These are phyloP conservation scores for Pichia sp. DNA, from an alignment of 1,139 yeast genomes.

Conservation along the genomic window DNA sequence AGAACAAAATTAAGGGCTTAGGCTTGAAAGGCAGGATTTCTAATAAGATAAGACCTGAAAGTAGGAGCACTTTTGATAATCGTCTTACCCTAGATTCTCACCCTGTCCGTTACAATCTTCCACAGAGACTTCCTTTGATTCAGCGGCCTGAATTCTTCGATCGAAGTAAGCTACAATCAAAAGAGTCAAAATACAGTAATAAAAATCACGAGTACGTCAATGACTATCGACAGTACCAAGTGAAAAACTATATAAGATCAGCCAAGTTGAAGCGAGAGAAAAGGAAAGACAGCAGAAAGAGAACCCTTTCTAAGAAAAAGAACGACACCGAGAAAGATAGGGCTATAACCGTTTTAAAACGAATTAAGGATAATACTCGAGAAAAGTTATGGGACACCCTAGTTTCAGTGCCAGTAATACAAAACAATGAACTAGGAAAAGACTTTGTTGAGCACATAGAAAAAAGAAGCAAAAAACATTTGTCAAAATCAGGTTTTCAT, in stretches of 20 bases:
- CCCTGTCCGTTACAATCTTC: not conserved
- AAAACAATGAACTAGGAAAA: not conserved
- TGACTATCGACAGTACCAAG: conserved; percentile 5
- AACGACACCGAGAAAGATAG: not conserved
- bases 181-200: not conserved
- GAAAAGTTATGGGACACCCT: not conserved
- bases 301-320: not conserved
- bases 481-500: not conserved
- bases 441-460: not conserved
- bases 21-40: conserved; percentile 7
- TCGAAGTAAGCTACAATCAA: not conserved
- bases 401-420: not conserved
- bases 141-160: conserved; percentile 9
- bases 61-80: conserved; percentile 4
- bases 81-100: conserved; percentile 1
- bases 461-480: not conserved
- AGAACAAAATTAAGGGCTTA: not conserved
- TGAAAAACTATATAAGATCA: conserved; percentile 4
- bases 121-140: conserved; percentile 2
- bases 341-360: not conserved
- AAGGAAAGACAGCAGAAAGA: not conserved
- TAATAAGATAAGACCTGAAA: conserved; percentile 6
- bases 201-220: not conserved
- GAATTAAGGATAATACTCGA: not conserved
- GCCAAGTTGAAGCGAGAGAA: not conserved